Conservation (phyloP, 169 alveolate species). For the Plasmodium falciparum region DNA sequence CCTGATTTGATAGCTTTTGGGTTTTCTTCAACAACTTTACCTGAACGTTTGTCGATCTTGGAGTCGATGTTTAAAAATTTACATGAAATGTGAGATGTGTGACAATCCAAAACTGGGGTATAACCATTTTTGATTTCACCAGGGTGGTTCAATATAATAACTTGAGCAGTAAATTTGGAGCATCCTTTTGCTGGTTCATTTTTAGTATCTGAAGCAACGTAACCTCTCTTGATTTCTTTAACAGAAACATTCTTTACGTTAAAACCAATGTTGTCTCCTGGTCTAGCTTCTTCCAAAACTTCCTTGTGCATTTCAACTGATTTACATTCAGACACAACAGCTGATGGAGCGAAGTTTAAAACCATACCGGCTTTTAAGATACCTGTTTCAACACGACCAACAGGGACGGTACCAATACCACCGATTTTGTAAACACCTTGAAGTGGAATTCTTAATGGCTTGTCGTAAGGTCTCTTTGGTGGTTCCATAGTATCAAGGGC, state of each 20-base stretch:
- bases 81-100: conserved; percentile 98
- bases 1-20: conserved; percentile 97
- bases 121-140: conserved; percentile 98
- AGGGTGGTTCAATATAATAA: conserved; percentile 97
- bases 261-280: conserved; percentile 99
- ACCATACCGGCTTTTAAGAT: conserved; percentile 91
- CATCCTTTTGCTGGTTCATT: conserved; percentile 98
- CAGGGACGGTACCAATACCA: conserved; percentile 99
- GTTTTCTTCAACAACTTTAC: conserved; percentile 95
- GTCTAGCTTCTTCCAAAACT: conserved; percentile 96
- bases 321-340: conserved; percentile 96
- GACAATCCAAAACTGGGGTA: conserved; percentile 98
- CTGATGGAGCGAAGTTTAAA: conserved; percentile 95
- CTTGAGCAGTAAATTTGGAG: conserved; percentile 95
- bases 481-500: conserved; percentile 97
- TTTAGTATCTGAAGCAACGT: conserved; percentile 96
- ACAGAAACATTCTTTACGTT: conserved; percentile 96
- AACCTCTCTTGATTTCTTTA: conserved; percentile 97
- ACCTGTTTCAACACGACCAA: conserved; percentile 99
- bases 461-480: conserved; percentile 98
- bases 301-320: conserved; percentile 99
- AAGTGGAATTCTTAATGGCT: conserved; percentile 98
- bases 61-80: conserved; percentile 94
- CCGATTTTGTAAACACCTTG: conserved; percentile 99
- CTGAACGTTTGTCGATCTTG: conserved; percentile 97